Evolutionary conservation across 768 basidiomycete genomes (phyloP).

Genomic region (Scleroderma citrinum): DNA sequence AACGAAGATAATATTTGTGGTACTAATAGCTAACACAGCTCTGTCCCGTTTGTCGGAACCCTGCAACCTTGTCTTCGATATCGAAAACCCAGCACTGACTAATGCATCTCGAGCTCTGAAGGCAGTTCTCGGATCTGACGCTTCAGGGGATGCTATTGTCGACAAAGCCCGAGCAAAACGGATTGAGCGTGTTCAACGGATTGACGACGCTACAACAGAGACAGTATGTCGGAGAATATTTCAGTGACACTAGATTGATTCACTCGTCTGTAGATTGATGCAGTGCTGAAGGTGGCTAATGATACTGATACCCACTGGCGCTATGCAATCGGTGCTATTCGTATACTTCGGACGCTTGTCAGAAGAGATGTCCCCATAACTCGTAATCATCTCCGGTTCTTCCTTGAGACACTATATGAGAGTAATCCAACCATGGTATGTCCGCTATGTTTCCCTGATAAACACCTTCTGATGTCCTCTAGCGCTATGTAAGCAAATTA

Average conservation of each 20-base stretch:
- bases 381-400: constrained; percentile 45
- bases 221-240: constrained; percentile 1
- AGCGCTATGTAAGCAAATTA: constrained; percentile 52
- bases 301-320: constrained; percentile 71
- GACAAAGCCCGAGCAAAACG: constrained; percentile 40
- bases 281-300: constrained; percentile 46
- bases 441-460: constrained; percentile 4
- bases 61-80: constrained; percentile 45
- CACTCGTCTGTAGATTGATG: constrained; percentile 26
- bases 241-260: not conserved
- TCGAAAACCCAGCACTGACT: constrained; percentile 40
- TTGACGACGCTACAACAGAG: constrained; percentile 33
- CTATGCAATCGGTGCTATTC: constrained; percentile 65
- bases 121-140: constrained; percentile 22
- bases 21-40: constrained; percentile 32
- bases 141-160: constrained; percentile 34
- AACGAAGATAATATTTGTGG: not conserved
- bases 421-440: constrained; percentile 63
- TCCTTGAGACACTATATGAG: constrained; percentile 55
- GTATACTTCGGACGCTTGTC: constrained; percentile 62
- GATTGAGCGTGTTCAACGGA: constrained; percentile 34
- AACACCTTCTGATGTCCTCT: constrained; percentile 4
- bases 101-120: constrained; percentile 34
- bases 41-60: constrained; percentile 59
- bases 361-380: constrained; percentile 55